Percentiles rank a stretch among this genome's conserved stretches.
These are phyloP conservation scores for Mycosphaerelloides madeirae DNA, from an alignment of 2,329 filamentous ascomycete species.

Conservation along the genomic window DNA sequence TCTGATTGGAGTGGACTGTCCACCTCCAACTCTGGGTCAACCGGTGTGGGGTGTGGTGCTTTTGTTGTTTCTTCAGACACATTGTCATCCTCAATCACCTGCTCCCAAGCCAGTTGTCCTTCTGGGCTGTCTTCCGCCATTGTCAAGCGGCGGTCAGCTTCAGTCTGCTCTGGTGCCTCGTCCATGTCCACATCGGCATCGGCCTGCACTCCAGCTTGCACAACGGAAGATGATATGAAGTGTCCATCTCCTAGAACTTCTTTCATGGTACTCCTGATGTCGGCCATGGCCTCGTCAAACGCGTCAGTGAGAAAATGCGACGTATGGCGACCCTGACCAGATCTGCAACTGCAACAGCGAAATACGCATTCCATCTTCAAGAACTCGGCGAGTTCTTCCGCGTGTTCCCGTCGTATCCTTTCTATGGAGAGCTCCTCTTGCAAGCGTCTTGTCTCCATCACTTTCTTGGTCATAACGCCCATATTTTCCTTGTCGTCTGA, in stretches of 20 bases:
- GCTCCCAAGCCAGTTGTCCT: neutral
- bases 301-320: slow-evolving; percentile 10
- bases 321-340: slow-evolving; percentile 35
- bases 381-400: slow-evolving; percentile 70
- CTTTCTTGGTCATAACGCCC: slow-evolving; percentile 39
- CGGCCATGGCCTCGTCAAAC: slow-evolving; percentile 17
- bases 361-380: slow-evolving; percentile 70
- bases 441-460: slow-evolving; percentile 44
- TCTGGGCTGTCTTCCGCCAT: slow-evolving; percentile 15
- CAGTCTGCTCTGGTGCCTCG: slow-evolving; percentile 6
- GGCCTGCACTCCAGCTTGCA: slow-evolving; percentile 1
- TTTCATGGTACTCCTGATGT: slow-evolving; percentile 20
- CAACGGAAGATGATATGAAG: no score
- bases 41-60: slow-evolving; percentile 18
- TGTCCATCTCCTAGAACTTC: slow-evolving; percentile 39
- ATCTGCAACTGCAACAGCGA: slow-evolving; percentile 58
- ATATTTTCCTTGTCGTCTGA: slow-evolving; percentile 44
- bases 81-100: slow-evolving; percentile 12
- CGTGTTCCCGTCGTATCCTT: slow-evolving; percentile 59
- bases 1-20: neutral
- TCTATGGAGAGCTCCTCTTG: slow-evolving; percentile 50
- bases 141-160: slow-evolving; percentile 24
- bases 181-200: slow-evolving; percentile 15
- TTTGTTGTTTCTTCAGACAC: slow-evolving; percentile 14
- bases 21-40: slow-evolving; percentile 9